Percentiles rank a stretch among this genome's conserved stretches.
Evolutionary conservation across 768 basidiomycete species (phyloP).

Genomic region (Chalciporus sphaerocephalus): DNA sequence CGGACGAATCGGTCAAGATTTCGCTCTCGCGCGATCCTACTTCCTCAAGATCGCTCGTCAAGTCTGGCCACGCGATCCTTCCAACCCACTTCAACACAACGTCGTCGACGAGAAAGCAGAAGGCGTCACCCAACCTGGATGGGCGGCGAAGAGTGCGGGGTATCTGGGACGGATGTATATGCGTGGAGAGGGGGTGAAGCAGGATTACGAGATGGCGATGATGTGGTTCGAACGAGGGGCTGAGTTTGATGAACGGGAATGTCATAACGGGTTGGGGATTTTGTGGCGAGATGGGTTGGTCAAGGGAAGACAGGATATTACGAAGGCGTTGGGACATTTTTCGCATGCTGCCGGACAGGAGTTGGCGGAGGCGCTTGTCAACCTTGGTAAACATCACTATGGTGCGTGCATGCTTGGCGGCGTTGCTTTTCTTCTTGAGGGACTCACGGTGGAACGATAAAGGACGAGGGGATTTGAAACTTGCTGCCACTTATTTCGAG

Average conservation of each 20-base stretch:
- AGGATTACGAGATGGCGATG: slow-evolving; percentile 70
- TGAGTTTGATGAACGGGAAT: slow-evolving; percentile 79
- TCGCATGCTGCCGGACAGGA: slow-evolving; percentile 79
- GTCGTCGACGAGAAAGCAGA: slow-evolving; percentile 47
- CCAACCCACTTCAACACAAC: slow-evolving; percentile 46
- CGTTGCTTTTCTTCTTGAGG: not conserved
- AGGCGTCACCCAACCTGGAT: slow-evolving; percentile 45
- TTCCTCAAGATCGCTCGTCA: slow-evolving; percentile 80
- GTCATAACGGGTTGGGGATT: slow-evolving; percentile 85
- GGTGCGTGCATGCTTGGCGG: slow-evolving; percentile 39
- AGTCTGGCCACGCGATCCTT: slow-evolving; percentile 83
- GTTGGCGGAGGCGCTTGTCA: slow-evolving; percentile 87
- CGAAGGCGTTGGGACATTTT: slow-evolving; percentile 66
- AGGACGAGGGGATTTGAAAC: slow-evolving; percentile 66
- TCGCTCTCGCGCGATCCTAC: slow-evolving; percentile 70
- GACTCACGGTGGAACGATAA: slow-evolving; percentile 8
- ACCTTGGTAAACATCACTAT: slow-evolving; percentile 79
- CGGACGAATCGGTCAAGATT: slow-evolving; percentile 81
- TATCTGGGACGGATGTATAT: slow-evolving; percentile 93
- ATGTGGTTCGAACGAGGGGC: slow-evolving; percentile 93
- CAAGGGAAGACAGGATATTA: slow-evolving; percentile 61
- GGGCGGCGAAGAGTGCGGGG: slow-evolving; percentile 76
- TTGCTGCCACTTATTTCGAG: slow-evolving; percentile 76
- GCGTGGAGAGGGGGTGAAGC: slow-evolving; percentile 85
- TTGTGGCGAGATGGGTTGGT: slow-evolving; percentile 87